Base-by-base conservation (phyloP, 176 grass and related monocot species). In the Urochloa ruziziensis region DNA sequence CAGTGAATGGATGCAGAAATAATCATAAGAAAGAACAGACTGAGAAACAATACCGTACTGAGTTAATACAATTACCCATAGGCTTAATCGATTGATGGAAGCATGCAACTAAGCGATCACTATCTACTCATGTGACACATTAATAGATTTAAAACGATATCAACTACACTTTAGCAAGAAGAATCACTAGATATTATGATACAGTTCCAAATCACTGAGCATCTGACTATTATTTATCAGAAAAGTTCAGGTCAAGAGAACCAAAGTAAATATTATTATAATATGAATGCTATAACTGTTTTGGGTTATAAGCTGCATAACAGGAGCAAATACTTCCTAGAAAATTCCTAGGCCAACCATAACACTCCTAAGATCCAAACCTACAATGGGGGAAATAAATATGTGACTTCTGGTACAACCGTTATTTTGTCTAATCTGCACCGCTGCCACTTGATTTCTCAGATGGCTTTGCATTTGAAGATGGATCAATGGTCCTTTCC, bases 151-250 rank as follows among this genome's bases (percentile, higher is more conserved):
- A 73, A 14, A 67, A 43, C 13, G 33, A 34, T 10, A 56, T 51
- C 2, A 73, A 57, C 37, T n/a, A 66, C 58, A 29, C 9, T 72
- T 69, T 53, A 56, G 6, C 18, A 40, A 78, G 74, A 58, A 82
- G 58, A 85, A 68, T 62, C 43, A 76, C 12, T 51, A 65, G 21
- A 35, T n/a, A 56, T 17, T 70, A 77, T 56, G 21, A 61, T 43
- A 35, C n/a, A 46, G 40, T 81, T 79, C 75, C 24, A 75, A 53
- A 74, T 40, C 36, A 80, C 67, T 48, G 24, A 85, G 18, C 49
- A 80, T 23, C 62, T 28, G 32, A 37, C 21, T 35, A 75, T 24
- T 67, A 73, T 75, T 76, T 42, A 81, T 56, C 33, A 76, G 53
- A 62, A 80, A 28, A 11, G 6, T 27, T 47, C 10, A 62, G 52